Evolutionary conservation across 129 eudicot genomes (phyloP).

Genomic region (Pittosporum tobira): DNA sequence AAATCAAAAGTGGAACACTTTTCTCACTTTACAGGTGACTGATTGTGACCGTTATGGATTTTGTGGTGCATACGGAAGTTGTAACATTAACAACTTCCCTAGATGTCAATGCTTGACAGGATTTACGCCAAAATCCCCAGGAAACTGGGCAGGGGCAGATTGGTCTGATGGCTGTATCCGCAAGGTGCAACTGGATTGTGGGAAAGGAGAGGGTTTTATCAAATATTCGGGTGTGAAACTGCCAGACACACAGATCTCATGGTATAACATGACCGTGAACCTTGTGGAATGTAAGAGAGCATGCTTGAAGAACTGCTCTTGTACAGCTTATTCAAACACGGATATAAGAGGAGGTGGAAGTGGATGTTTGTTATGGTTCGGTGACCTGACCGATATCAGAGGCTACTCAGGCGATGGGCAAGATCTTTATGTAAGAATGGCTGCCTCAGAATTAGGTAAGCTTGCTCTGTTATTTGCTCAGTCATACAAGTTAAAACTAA

Average conservation of each 20-base stretch:
- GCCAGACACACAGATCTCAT: constrained; percentile 12
- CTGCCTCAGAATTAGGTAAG: constrained; percentile 1
- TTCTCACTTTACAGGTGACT: background rate
- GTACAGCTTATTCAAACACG: constrained; percentile 5
- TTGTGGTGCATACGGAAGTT: constrained; percentile 16
- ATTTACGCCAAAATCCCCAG: constrained; percentile 1
- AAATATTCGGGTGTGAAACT: constrained; percentile 6
- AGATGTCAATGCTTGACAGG: constrained; percentile 12
- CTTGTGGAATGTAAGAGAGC: constrained; percentile 2
- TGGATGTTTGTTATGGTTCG: constrained; percentile 5
- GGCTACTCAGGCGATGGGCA: constrained; percentile 3
- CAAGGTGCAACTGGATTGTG: constrained; percentile 2
- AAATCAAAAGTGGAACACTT: background rate
- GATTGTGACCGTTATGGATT: constrained; percentile 12
- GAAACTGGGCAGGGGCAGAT: constrained; percentile 13
- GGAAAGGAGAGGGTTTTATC: constrained; percentile 10
- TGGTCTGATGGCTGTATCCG: constrained; percentile 20
- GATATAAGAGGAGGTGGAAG: constrained; percentile 9
- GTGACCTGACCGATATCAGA: background rate
- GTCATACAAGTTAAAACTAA: background rate
- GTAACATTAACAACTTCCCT: constrained; percentile 3
- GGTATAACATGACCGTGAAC: constrained; percentile 5
- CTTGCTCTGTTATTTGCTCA: no score
- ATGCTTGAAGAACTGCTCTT: constrained; percentile 17
- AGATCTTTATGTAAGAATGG: constrained; percentile 7